phyloP scores from a whole-genome alignment of 2,329 filamentous ascomycete species.

The Diaporthe sp. region DNA sequence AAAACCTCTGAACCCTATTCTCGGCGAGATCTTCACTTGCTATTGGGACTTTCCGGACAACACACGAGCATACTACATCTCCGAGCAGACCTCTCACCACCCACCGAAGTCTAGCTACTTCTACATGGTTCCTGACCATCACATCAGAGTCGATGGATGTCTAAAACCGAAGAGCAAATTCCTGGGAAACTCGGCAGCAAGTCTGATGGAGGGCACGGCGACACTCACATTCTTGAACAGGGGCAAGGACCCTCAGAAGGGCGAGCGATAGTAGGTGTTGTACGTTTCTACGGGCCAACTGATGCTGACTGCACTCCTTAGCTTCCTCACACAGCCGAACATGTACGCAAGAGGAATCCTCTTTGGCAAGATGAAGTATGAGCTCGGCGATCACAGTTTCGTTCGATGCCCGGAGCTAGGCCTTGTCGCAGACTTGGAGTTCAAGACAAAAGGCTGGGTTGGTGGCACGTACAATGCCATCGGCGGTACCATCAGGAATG shows the following conservation, averaged over 20 bases:
- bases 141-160: conserved; percentile 95
- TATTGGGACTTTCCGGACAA: conserved; percentile 93
- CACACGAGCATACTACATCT: conserved; percentile 93
- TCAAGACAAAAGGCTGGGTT: conserved; percentile 99
- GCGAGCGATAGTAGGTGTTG: conserved; percentile 83
- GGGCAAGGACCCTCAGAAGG: conserved; percentile 73
- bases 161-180: conserved; percentile 96
- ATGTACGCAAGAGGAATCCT: conserved; percentile 98
- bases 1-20: conserved; percentile 96
- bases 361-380: conserved; percentile 99
- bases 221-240: conserved; percentile 87
- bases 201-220: conserved; percentile 97
- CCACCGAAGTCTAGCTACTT: conserved; percentile 99
- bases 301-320: conserved; percentile 54
- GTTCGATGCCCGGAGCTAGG: conserved; percentile 91
- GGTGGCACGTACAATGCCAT: conserved; percentile 97
- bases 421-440: conserved; percentile 91
- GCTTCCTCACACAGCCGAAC: conserved; percentile 95
- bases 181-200: conserved; percentile 95
- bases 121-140: conserved; percentile 94
- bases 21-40: conserved; percentile 94
- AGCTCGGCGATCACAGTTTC: conserved; percentile 95
- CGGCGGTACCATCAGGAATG: conserved; percentile 90
- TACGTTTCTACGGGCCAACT: conserved; percentile 43
- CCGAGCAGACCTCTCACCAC: conserved; percentile 98